Conservation (phyloP, 2,329 filamentous ascomycete genomes). For the Pestalotiopsis sp. region DNA sequence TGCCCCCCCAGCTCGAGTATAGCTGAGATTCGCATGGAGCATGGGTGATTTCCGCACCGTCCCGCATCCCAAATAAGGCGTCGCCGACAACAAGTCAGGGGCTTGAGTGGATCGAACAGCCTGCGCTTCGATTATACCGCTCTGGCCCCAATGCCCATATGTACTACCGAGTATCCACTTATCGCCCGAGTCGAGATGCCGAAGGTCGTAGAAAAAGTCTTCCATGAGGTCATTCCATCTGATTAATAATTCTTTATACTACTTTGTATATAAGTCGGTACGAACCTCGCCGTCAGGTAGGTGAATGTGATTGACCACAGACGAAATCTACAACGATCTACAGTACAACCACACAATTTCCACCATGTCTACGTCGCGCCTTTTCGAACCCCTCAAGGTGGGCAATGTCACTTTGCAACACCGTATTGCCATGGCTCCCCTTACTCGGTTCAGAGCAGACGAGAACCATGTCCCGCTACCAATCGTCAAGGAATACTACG, state of each 20-base stretch:
- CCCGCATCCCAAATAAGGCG: neutral
- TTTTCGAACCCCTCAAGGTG: constrained; percentile 45
- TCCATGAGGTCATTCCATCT: neutral
- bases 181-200: neutral
- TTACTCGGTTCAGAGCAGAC: constrained; percentile 52
- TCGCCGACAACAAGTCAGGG: neutral
- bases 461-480: constrained; percentile 42
- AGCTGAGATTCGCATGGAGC: neutral
- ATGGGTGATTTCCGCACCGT: neutral
- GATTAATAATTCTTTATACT: constrained; percentile 1
- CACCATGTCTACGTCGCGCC: constrained; percentile 16
- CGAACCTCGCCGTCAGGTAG: neutral
- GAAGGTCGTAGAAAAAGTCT: neutral
- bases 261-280: neutral
- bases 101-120: neutral
- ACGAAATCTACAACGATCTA: neutral
- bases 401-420: constrained; percentile 50
- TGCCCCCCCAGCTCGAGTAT: neutral
- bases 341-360: neutral
- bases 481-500: constrained; percentile 40
- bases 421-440: constrained; percentile 51
- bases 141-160: too few relatives aligned
- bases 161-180: neutral
- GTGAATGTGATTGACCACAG: neutral
- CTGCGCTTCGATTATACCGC: too few relatives aligned